Base-by-base conservation (phyloP, 495 filamentous ascomycete genomes). In the Aspergillus panamensis region DNA sequence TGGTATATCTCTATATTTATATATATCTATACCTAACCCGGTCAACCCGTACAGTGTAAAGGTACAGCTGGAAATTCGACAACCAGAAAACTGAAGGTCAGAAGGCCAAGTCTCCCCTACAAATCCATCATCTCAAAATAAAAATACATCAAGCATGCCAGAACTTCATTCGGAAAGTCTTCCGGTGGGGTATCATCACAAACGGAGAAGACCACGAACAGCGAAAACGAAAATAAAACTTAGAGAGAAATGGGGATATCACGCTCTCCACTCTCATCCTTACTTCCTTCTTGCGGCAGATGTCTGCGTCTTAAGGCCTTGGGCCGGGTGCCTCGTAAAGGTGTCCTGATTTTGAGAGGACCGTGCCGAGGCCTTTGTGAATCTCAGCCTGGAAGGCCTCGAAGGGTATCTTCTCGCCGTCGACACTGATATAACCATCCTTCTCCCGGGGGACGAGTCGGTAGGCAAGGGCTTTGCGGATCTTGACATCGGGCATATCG, bases 341-440 rank as follows among this genome's bases (percentile, higher is more conserved):
- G 63, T 79, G 84, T 6, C 81, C 82, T 10, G 77, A 82, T 66
- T 87, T 90, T 21, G 87, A 87, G 47, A 97, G 73, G 25, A 90
- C 87, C 1, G 88, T 91, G n/a, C 90, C 94, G 21, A 97, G 74
- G 0, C 91, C 90, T 47, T 80, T 79, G 73, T 96, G 90, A 13
- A 96, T 75, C 74, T 98, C 94, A 8, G 84, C 90, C 73, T 98
- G 94, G 69, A 96, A 93, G 0, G 89, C 86, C 55, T 86, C 86
- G 63, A 92, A 97, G 1, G 90, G 89, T 10, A 95, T 75, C 20
- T 83, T 77, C 71, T 98, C 94, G 25, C 94, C 94, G 62, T 98
- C 94, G 63, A 98, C 90, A 66, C 91, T 93, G 70, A 98, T 92
- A 71, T 90, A 94, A 5, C 94, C 91, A 48, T 75, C 79, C 58